phyloP scores from a whole-genome alignment of 106 monocot species.

The Apostasia shenzhenica region DNA sequence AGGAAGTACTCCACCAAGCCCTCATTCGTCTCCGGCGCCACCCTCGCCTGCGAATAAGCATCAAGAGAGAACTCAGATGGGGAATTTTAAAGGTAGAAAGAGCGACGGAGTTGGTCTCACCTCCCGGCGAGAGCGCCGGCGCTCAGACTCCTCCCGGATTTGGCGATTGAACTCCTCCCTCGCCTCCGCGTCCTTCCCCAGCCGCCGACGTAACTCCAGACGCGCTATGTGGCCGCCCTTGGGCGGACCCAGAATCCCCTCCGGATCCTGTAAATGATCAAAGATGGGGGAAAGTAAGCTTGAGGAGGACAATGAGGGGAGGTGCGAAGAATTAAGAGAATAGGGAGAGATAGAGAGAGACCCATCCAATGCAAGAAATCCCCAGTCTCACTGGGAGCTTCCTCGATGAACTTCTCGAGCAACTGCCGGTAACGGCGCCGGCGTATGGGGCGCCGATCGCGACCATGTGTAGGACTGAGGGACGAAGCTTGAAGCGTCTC shows the following conservation, averaged over 20 bases:
- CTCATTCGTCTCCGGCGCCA: conserved; percentile 55
- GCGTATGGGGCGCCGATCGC: conserved; percentile 3
- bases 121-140: conserved; percentile 42
- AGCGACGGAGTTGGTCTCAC: conserved; percentile 5
- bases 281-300: background rate
- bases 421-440: background rate
- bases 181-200: conserved; percentile 65
- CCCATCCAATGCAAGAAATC: conserved; percentile 67
- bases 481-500: no score
- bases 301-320: background rate
- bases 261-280: conserved; percentile 55
- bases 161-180: conserved; percentile 62
- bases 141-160: conserved; percentile 67
- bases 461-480: conserved; percentile 8
- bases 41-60: conserved; percentile 34
- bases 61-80: background rate
- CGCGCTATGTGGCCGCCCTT: conserved; percentile 63
- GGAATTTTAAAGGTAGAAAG: background rate
- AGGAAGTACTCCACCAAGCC: conserved; percentile 85
- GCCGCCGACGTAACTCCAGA: conserved; percentile 61
- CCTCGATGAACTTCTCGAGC: background rate
- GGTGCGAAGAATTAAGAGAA: background rate
- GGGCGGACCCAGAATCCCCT: conserved; percentile 78
- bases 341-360: background rate
- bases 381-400: background rate